Evolutionary conservation across 208 protist genomes (phyloP).

Genomic region (Trichomonas tenax): DNA sequence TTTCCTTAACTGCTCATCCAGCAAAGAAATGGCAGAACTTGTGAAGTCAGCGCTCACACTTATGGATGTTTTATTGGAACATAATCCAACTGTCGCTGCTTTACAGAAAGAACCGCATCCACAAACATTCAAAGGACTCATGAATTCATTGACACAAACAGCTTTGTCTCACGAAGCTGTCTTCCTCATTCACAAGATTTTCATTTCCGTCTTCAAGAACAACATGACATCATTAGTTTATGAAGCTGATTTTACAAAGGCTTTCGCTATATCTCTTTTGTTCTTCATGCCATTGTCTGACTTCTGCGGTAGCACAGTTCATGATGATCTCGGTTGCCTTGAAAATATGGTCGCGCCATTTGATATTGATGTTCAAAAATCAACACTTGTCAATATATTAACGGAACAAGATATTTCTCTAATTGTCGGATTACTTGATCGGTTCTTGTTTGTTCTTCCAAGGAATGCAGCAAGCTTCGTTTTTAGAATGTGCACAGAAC

Average conservation of each 20-base stretch:
- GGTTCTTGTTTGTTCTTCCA: not conserved
- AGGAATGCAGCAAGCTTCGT: not conserved
- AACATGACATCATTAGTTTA: not conserved
- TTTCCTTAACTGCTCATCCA: not conserved
- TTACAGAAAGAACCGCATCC: not conserved
- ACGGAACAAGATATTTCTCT: not conserved
- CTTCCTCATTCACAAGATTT: not conserved
- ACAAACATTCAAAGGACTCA: not conserved
- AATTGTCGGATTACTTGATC: not conserved
- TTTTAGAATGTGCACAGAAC: not conserved
- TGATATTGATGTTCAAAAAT: not conserved
- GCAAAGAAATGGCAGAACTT: not conserved
- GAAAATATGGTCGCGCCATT: not conserved
- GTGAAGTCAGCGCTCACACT: not conserved
- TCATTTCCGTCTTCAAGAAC: not conserved
- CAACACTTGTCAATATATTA: not conserved
- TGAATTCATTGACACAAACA: not conserved
- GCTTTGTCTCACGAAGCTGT: not conserved
- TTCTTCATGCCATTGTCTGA: not conserved
- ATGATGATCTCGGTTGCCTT: not conserved
- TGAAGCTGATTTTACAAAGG: not conserved
- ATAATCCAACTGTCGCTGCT: not conserved
- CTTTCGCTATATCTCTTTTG: not conserved
- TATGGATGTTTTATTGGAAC: not conserved
- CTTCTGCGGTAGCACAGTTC: not conserved